Base-by-base conservation (phyloP, 805 yeast species). In the Zygoascus tannicola region DNA sequence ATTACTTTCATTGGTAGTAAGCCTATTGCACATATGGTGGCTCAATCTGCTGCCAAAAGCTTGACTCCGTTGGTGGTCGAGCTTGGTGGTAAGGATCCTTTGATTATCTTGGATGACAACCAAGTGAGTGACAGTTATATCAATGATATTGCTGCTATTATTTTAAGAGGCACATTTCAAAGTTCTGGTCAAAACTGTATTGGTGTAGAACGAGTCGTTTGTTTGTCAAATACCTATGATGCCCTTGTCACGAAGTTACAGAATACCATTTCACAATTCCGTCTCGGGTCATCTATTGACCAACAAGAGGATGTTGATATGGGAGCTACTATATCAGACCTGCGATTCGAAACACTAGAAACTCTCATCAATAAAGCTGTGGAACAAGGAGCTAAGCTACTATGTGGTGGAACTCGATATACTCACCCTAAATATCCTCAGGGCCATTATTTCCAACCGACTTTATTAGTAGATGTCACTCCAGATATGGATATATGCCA, bases 161-260 rank as follows among this genome's bases (percentile, higher is more conserved):
- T 92, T 33, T 74, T 92, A 81, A 74, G 99, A 57, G 99, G 98
- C 30, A 81, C 95, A 0, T 92, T 90, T 68, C 99, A 92, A 66
- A 83, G 95, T 43, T 84, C 95, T 0, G 99, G 99, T 10, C 99
- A 92, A 65, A 92, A 92, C 60, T 92, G 99, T 67, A 92, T 92
- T 56, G 97, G 99, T 32, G 84, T 92, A 44, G 99, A 92, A 66
- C 73, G 98, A 46, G 94, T 92, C 4, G 81, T 92, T 50, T 86
- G 88, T 32, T 71, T 85, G 37, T 83, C 82, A 4, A 67, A 68
- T 35, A 75, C 78, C 22, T 88, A 92, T 63, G 80, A 76, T 19
- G 56, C 64, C 35, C 64, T 92, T 35, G 80, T 81, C 1, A 64
- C 66, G 0, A 73, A 76, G 7, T 67, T 92, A 35, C 52, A 71